These are phyloP conservation scores for Candida ascalaphidarum DNA, from an alignment of 805 yeast genomes.

Conservation along the genomic window DNA sequence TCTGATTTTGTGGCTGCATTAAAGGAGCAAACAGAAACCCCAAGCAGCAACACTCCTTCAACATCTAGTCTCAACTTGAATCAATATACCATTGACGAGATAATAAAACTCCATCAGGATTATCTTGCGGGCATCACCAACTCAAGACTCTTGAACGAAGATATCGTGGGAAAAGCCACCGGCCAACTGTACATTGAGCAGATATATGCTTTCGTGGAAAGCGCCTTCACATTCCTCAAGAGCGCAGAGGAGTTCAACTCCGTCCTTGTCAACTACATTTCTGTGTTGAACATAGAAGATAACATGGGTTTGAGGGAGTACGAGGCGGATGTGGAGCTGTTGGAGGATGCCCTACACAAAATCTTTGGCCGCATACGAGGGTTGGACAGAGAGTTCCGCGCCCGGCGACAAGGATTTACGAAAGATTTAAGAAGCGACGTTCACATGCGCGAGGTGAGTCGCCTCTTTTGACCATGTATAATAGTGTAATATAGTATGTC, in stretches of 20 bases:
- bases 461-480: slow-evolving; percentile 7
- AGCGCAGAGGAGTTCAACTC: slow-evolving; percentile 26
- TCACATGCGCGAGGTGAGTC: slow-evolving; percentile 42
- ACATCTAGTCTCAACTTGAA: slow-evolving; percentile 4
- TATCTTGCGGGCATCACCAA: slow-evolving; percentile 13
- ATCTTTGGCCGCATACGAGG: slow-evolving; percentile 34
- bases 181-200: slow-evolving; percentile 21
- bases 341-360: slow-evolving; percentile 21
- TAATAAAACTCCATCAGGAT: slow-evolving; percentile 4
- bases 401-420: slow-evolving; percentile 31
- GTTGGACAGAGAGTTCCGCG: slow-evolving; percentile 37
- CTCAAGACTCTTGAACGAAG: slow-evolving; percentile 23
- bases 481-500: too few species aligned
- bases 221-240: slow-evolving; percentile 21
- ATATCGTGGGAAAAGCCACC: slow-evolving; percentile 19
- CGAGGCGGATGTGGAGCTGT: slow-evolving; percentile 21
- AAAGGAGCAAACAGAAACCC: neutral
- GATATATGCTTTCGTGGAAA: slow-evolving; percentile 23
- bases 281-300: slow-evolving; percentile 18
- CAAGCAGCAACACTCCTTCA: too few species aligned
- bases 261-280: slow-evolving; percentile 18
- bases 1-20: slow-evolving; percentile 2
- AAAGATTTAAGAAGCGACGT: slow-evolving; percentile 48
- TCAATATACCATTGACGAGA: slow-evolving; percentile 8
- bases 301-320: slow-evolving; percentile 4